Base-by-base conservation (phyloP, 352 stramenopile genomes). In the Phytophthora sansomeana region DNA sequence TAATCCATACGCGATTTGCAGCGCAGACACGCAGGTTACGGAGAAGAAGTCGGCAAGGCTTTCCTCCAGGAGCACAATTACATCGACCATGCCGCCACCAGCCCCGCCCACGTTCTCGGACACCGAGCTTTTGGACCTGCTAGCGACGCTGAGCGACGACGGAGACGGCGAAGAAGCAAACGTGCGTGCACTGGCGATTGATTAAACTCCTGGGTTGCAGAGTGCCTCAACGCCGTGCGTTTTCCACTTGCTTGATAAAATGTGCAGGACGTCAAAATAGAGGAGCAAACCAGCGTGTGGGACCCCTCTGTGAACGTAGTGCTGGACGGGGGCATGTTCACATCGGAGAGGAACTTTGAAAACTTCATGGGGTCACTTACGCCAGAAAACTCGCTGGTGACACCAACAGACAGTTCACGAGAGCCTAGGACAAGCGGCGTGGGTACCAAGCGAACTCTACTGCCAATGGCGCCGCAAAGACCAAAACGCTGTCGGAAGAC, bases 71-170 rank as follows among this genome's bases (percentile, higher is more conserved):
- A 58, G 17, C 26, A 38, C 46, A 16, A 59, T 58, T 36, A 19
- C 38, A 16, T n/a, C 35, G 28, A 50, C 48, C 38, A 24, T 41
- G 32, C 30, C 32, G 42, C 26, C 5, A 14, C 30, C 17, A 32
- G 3, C 60, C 36, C 11, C 65, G 33, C 58, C 72, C 36, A 55
- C 48, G 21, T 84, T 85, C 65, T 78, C 77, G 19, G 77, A 83
- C 17, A 53, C 72, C 26, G 77, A 85, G 68, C 74, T 85, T 21
- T 64, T 85, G n/a, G 65, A 76, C 17, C 63, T 71, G 47, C 71
- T 85, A 17, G 70, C 72, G 28, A 52, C 48, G 28, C 61, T 83
- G 38, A 58, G 70, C 35, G 58, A 66, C 16, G 29, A 43, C 19
- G 28, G 9, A 35, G 35, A 52, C 13, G 16, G 10, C 14, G 9